Base-by-base conservation (phyloP, 1,284 basidiomycete genomes). In the Grifola frondosa region DNA sequence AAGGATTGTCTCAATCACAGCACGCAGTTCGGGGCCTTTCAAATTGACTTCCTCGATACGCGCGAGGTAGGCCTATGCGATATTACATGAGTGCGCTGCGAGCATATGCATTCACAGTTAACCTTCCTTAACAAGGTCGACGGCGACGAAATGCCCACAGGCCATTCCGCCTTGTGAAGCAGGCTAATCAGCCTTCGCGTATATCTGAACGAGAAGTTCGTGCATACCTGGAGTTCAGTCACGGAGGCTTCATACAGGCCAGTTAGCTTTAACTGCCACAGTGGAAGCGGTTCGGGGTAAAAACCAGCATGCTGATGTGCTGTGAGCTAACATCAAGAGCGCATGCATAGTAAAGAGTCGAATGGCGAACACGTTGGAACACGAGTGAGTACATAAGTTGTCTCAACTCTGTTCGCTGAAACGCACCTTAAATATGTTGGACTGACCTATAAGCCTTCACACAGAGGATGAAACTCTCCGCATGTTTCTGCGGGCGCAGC, bases 11-110 rank as follows among this genome's bases (percentile, higher is more conserved):
- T 84, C 81, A 16, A 85, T 64, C 0, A 87, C 69, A 0, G 81
- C 81, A 5, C 77, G 71, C 17, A 87, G 62, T 3, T 58, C 60
- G 3, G 81, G 74, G 1, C 81, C 81, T 43, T 77, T 58, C n/a
- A 76, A 51, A 55, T 86, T 84, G 30, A 84, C 82, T 58, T 86
- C 81, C 10, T 79, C 74, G 29, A 85, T 84, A 3, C 83, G 72
- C 4, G 78, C 73, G 43, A 83, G 71, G 56, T 86, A 85, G 0
- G 81, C 80, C 77, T 79, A n/a, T 79, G 44, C 16, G 19, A 42
- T 31, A 19, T 12, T 22, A 29, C n/a, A 26, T 22, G 22, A 19
- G 34, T 25, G 31, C n/a, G n/a, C n/a, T n/a, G n/a, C n/a, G 28
- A 30, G 37, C 13, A n/a, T 6, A n/a, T 24, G 44, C 10, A 15